Evolutionary conservation across 192 early-diverging fungal genomes (phyloP).

Genomic region (Allomyces javanicus): DNA sequence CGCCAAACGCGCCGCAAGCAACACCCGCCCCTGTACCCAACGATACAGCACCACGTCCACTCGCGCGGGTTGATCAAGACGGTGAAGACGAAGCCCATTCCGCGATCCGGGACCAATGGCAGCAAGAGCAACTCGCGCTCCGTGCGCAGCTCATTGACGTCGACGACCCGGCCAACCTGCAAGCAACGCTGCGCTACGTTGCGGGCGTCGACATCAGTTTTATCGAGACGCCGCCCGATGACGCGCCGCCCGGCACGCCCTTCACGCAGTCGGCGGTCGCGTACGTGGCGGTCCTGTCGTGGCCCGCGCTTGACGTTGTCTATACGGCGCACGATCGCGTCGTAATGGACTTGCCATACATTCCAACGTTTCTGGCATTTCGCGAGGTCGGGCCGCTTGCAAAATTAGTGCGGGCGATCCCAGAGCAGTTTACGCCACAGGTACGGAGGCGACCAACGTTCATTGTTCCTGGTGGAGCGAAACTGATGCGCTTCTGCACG

Average conservation of each 20-base stretch:
- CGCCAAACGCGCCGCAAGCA: too few species aligned
- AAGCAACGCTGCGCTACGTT: background rate
- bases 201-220: background rate
- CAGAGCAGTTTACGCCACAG: conserved; percentile 41
- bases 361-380: conserved; percentile 79
- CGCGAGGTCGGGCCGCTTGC: conserved; percentile 52
- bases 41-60: too few species aligned
- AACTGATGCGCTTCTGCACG: conserved; percentile 2
- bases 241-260: background rate
- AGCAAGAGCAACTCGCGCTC: too few species aligned
- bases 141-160: too few species aligned
- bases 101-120: too few species aligned
- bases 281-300: conserved; percentile 1
- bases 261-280: background rate
- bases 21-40: too few species aligned
- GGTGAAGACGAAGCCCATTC: too few species aligned
- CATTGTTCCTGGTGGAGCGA: too few species aligned
- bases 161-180: too few species aligned
- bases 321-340: conserved; percentile 38
- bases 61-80: too few species aligned
- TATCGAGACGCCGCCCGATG: background rate
- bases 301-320: conserved; percentile 23
- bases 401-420: conserved; percentile 32
- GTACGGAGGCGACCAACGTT: conserved; percentile 5
- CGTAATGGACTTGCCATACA: conserved; percentile 53